Evolutionary conservation across 768 basidiomycete species (phyloP).

Genomic region (Rhodosporidiobolus odoratus): DNA sequence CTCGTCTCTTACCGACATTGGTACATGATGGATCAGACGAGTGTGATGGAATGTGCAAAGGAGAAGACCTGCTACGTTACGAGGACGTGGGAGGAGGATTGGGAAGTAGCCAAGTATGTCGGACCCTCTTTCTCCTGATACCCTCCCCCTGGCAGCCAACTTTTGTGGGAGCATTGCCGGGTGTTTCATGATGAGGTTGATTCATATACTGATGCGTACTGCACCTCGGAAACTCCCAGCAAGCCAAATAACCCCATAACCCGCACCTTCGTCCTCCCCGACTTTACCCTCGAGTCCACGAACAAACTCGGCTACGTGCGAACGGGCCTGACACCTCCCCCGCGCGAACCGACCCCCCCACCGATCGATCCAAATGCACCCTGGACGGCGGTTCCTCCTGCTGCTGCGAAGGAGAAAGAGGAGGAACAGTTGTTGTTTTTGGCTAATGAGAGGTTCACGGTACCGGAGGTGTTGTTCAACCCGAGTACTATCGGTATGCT

Average conservation of each 20-base stretch:
- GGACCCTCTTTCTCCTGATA: background rate
- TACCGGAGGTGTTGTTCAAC: slow-evolving; percentile 86
- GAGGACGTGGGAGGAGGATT: slow-evolving; percentile 60
- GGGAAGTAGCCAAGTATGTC: slow-evolving; percentile 74
- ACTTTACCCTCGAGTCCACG: slow-evolving; percentile 58
- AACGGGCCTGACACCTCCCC: slow-evolving; percentile 40
- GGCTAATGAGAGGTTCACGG: slow-evolving; percentile 84
- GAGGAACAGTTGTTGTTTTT: slow-evolving; percentile 62
- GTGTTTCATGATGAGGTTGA: too few species aligned
- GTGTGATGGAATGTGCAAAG: slow-evolving; percentile 87
- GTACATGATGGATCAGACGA: slow-evolving; percentile 97
- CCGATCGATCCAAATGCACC: background rate
- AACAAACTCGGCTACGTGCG: slow-evolving; percentile 52
- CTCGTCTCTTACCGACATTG: slow-evolving; percentile 90
- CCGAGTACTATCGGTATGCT: slow-evolving; percentile 81
- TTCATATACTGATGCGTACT: too few species aligned
- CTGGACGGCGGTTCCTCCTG: background rate
- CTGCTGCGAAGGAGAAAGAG: slow-evolving; percentile 49
- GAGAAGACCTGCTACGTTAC: slow-evolving; percentile 86
- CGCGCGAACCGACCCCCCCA: slow-evolving; percentile 3
- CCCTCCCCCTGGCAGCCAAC: background rate
- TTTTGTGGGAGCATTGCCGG: too few species aligned
- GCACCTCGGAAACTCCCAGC: slow-evolving; percentile 16
- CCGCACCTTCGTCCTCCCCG: slow-evolving; percentile 84
- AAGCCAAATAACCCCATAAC: slow-evolving; percentile 59